Conservation (phyloP, 306 rosid genomes). For the Cucumis melo region DNA sequence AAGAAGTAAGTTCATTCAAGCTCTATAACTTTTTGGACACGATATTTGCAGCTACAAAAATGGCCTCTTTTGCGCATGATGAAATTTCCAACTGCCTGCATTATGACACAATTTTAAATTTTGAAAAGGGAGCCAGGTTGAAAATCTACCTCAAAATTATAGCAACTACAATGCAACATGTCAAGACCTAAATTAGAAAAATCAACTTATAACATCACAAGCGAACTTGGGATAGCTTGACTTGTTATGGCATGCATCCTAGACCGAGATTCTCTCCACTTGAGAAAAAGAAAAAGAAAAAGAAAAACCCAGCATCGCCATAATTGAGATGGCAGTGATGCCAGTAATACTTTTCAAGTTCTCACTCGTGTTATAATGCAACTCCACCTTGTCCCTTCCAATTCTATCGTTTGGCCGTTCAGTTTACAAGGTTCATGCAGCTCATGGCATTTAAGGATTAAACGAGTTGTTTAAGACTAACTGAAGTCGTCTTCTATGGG, state of each 20-base stretch:
- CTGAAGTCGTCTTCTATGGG: background rate
- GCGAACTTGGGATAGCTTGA: background rate
- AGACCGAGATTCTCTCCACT: background rate
- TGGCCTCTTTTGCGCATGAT: conserved; percentile 50
- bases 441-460: no score
- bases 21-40: conserved; percentile 29
- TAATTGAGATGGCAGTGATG: background rate
- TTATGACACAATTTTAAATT: conserved; percentile 4
- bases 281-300: background rate
- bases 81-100: conserved; percentile 49
- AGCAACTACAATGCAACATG: background rate
- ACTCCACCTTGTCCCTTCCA: background rate
- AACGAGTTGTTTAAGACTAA: background rate
- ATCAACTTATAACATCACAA: background rate
- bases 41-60: conserved; percentile 55
- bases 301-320: background rate
- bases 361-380: background rate
- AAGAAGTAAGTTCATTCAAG: background rate
- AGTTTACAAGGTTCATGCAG: background rate
- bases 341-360: background rate
- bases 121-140: background rate
- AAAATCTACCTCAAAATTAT: background rate
- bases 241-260: no score
- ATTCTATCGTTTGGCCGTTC: background rate
- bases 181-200: background rate